Evolutionary conservation across 306 rosid genomes (phyloP).

Genomic region (Trifolium repens): DNA sequence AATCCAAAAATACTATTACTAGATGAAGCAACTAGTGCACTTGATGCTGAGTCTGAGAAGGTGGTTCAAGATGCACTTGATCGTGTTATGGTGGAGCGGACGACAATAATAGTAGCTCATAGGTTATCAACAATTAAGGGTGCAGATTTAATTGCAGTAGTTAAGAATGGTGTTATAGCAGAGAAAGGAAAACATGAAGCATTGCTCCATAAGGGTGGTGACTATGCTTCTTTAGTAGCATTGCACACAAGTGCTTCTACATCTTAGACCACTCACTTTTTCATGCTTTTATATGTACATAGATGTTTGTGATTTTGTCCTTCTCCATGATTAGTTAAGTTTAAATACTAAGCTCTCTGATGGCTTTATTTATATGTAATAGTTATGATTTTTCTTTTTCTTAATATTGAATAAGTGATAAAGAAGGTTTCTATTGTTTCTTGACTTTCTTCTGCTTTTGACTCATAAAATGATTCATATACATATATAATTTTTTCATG

Average conservation of each 20-base stretch:
- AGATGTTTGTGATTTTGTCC: background rate
- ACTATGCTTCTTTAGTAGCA: slow-evolving; percentile 58
- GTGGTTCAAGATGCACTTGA: slow-evolving; percentile 78
- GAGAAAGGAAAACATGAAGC: slow-evolving; percentile 60
- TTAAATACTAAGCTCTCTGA: background rate
- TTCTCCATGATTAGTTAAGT: background rate
- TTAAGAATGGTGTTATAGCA: slow-evolving; percentile 63
- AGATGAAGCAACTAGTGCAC: slow-evolving; percentile 82
- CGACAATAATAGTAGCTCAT: slow-evolving; percentile 76
- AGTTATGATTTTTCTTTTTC: slow-evolving; percentile 9
- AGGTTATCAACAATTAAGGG: slow-evolving; percentile 63
- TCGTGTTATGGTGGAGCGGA: slow-evolving; percentile 58
- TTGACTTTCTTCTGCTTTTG: background rate
- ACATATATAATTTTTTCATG: too few relatives aligned
- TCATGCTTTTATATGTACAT: background rate
- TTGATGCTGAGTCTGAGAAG: slow-evolving; percentile 78
- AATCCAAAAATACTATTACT: slow-evolving; percentile 65
- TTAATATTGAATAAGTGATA: background rate
- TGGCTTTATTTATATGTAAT: background rate
- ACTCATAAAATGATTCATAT: background rate
- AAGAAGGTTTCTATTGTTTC: background rate
- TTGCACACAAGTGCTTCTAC: slow-evolving; percentile 45
- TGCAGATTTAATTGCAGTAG: slow-evolving; percentile 70
- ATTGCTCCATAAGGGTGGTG: slow-evolving; percentile 48
- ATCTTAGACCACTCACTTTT: slow-evolving; percentile 16